Evolutionary conservation across 192 early-diverging fungal species (phyloP).

Genomic region (Mortierella alpina): DNA sequence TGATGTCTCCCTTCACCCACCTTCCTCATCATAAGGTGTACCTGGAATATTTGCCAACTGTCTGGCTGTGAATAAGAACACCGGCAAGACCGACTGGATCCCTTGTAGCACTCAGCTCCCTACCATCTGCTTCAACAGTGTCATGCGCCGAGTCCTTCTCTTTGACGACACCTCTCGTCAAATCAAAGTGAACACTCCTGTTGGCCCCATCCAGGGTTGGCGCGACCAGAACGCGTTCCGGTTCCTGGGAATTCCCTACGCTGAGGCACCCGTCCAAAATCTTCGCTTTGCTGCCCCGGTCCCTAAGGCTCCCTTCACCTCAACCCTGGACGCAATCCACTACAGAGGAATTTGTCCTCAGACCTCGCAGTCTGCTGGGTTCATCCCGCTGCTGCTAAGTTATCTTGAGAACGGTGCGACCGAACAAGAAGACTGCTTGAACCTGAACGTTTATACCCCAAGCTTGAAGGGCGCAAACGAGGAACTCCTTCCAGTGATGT

Average conservation of each 20-base stretch:
- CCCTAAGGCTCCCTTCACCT: slow-evolving; percentile 31
- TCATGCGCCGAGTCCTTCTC: slow-evolving; percentile 35
- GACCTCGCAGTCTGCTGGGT: slow-evolving; percentile 38
- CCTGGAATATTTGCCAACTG: slow-evolving; percentile 36
- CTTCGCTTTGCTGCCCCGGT: slow-evolving; percentile 60
- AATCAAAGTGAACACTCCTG: slow-evolving; percentile 45
- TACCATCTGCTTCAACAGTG: slow-evolving; percentile 33
- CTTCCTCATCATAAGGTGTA: slow-evolving; percentile 8
- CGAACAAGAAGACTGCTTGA: slow-evolving; percentile 66
- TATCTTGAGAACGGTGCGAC: slow-evolving; percentile 32
- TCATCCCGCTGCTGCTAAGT: slow-evolving; percentile 17
- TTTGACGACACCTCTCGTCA: slow-evolving; percentile 50
- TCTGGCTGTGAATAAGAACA: slow-evolving; percentile 41
- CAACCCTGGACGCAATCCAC: slow-evolving; percentile 32
- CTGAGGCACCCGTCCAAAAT: slow-evolving; percentile 49
- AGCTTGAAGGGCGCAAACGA: slow-evolving; percentile 27
- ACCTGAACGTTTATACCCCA: slow-evolving; percentile 66
- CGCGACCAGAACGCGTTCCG: slow-evolving; percentile 35
- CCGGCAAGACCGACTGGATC: slow-evolving; percentile 40
- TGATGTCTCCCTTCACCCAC: not conserved
- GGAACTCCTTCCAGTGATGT: slow-evolving; percentile 64
- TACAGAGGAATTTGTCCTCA: slow-evolving; percentile 45
- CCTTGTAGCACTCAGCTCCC: slow-evolving; percentile 33
- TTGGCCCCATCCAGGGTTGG: slow-evolving; percentile 38
- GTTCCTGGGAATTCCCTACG: slow-evolving; percentile 65